These are phyloP conservation scores for Penicillium thymicola DNA, from an alignment of 2,329 filamentous ascomycete genomes.

Conservation along the genomic window DNA sequence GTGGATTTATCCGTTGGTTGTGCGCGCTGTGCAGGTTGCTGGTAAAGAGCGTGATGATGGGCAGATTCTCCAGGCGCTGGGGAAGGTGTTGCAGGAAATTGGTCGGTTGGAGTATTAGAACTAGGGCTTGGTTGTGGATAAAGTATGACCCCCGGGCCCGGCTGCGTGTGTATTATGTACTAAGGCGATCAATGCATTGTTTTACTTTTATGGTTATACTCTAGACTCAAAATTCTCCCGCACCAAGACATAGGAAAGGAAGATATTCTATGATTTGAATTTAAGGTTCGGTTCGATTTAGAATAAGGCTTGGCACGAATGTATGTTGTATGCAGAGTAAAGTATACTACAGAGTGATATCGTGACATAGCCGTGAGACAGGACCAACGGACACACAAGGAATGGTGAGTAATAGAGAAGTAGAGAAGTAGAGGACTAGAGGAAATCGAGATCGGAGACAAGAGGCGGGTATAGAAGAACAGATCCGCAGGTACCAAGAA, in stretches of 20 bases:
- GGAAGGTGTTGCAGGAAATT: conserved; percentile 60
- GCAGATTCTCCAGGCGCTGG: conserved; percentile 48
- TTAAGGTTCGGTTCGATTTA: background rate
- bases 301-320: background rate
- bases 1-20: conserved; percentile 71
- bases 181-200: background rate
- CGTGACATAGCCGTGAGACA: conserved; percentile 16
- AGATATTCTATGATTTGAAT: background rate
- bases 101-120: conserved; percentile 37
- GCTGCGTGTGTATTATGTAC: background rate
- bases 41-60: conserved; percentile 41
- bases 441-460: conserved; percentile 2
- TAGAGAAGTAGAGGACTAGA: background rate
- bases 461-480: conserved; percentile 22
- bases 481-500: conserved; percentile 6
- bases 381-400: conserved; percentile 6
- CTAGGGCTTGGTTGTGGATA: background rate
- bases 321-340: background rate
- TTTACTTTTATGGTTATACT: background rate
- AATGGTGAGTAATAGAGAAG: background rate
- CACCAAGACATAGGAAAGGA: too few species aligned
- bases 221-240: background rate
- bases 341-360: conserved; percentile 22
- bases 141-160: background rate
- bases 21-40: conserved; percentile 37